Evolutionary conservation across 2,329 filamentous ascomycete genomes (phyloP).

Genomic region (Knufia petricola): DNA sequence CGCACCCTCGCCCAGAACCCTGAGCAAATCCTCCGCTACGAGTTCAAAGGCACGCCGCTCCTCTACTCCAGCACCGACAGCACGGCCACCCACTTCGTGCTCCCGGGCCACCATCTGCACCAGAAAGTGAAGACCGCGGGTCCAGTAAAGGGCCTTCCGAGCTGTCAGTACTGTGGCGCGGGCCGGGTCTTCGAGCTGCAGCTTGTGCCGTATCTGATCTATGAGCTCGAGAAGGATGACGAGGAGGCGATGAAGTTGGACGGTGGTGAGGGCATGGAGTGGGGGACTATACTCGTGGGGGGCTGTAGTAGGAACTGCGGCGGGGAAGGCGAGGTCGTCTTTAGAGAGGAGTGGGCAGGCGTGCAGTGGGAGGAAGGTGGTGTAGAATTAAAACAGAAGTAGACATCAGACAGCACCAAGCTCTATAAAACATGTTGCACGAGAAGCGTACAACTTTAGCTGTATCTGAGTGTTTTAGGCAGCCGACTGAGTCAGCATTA

Average conservation of each 20-base stretch:
- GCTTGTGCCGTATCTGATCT: conserved; percentile 81
- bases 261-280: conserved; percentile 74
- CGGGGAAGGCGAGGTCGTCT: conserved; percentile 57
- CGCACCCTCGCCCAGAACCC: conserved; percentile 70
- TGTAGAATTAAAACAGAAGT: conserved; percentile 18
- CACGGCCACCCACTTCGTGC: conserved; percentile 55
- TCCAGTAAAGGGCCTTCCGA: conserved; percentile 47
- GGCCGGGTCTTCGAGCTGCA: conserved; percentile 82
- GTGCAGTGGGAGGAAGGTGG: conserved; percentile 85
- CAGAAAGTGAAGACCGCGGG: conserved; percentile 14
- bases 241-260: conserved; percentile 46
- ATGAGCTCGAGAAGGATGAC: conserved; percentile 66
- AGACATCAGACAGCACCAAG: not conserved
- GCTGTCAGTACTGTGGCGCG: conserved; percentile 66
- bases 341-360: conserved; percentile 91
- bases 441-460: too few relatives aligned
- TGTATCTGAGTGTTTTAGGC: too few relatives aligned
- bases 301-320: conserved; percentile 77
- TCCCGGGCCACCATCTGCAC: conserved; percentile 13
- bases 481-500: too few relatives aligned
- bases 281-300: conserved; percentile 83
- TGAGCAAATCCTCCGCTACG: conserved; percentile 72
- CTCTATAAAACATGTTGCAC: not conserved
- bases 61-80: conserved; percentile 71
- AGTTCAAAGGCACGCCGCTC: conserved; percentile 62